Base-by-base conservation (phyloP, 176 grass and related monocot species). In the Phyllostachys edulis region DNA sequence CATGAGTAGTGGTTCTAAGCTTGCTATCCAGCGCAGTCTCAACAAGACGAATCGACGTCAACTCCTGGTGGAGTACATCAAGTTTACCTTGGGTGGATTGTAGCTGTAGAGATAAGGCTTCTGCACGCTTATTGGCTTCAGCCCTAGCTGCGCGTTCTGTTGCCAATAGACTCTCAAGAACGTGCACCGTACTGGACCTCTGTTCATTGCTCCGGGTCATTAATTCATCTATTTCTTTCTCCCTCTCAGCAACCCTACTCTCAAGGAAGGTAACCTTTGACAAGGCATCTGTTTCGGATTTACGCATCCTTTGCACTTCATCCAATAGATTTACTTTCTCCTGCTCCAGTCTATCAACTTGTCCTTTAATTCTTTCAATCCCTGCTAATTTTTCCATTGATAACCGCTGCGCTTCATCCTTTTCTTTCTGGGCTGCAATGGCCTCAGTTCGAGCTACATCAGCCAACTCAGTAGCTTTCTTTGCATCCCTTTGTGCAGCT, bases 31-130 rank as follows among this genome's bases (percentile, higher is more conserved):
- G 63, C 50, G 82, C 92, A 82, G 90, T 96, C 62, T 96, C 90
- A 65, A 78, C 57, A 75, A 96, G 86, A 62, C 90, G 90, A 79
- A 91, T 76, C 13, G 91, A 92, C 4, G 91, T 93, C 68, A 96
- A 50, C 84, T 96, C 91, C 86, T 96, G 94, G 44, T 96, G 94
- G 79, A 96, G 94, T 41, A 85, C 63, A 82, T 96, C 94, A 45
- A 96, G 84, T 91, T 91, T 96, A 69, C 94, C 81, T 84, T 96
- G 94, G 54, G 94, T 80, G n/a, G 89, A 86, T 72, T 96, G 94
- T 68, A 96, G 69, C 42, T 96, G 90, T 44, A 96, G 80, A 12
- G 94, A 96, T 47, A 96, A 74, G 32, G 76, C 86, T 63, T 96
- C 94, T 39, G 94, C 88, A 61, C 90, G 86, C 44, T 80, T 85